These are phyloP conservation scores for Gautieria morchelliformis DNA, from an alignment of 768 basidiomycete genomes.

Conservation along the genomic window DNA sequence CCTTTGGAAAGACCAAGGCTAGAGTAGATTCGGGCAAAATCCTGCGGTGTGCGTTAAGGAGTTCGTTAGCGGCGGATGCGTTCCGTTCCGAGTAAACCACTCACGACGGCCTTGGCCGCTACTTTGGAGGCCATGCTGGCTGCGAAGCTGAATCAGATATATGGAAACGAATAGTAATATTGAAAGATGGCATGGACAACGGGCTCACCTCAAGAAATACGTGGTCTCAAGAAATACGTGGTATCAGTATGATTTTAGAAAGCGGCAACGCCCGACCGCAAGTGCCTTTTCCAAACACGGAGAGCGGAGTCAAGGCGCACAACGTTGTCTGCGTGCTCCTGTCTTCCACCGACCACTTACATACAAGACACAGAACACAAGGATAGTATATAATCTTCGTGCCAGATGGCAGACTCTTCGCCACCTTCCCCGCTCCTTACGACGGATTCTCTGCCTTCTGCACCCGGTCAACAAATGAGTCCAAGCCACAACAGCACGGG, in stretches of 20 bases:
- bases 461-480: background rate
- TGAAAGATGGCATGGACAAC: too few species aligned
- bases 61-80: slow-evolving; percentile 4
- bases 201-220: too few species aligned
- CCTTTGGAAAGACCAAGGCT: slow-evolving; percentile 82
- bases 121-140: slow-evolving; percentile 51
- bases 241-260: too few species aligned
- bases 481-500: background rate
- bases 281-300: too few species aligned
- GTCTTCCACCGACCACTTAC: too few species aligned
- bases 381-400: too few species aligned
- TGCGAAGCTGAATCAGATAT: background rate
- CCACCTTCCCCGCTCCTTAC: background rate
- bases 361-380: too few species aligned
- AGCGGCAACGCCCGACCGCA: too few species aligned
- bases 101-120: slow-evolving; percentile 56
- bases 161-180: background rate
- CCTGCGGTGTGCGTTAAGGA: slow-evolving; percentile 33
- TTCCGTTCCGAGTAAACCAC: slow-evolving; percentile 11
- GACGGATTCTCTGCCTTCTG: background rate
- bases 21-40: slow-evolving; percentile 76
- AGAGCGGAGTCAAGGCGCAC: too few species aligned
- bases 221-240: too few species aligned
- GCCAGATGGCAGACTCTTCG: background rate
- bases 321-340: too few species aligned